Base-by-base conservation (phyloP, 441 rosid genomes). In the Geranium incanum region DNA sequence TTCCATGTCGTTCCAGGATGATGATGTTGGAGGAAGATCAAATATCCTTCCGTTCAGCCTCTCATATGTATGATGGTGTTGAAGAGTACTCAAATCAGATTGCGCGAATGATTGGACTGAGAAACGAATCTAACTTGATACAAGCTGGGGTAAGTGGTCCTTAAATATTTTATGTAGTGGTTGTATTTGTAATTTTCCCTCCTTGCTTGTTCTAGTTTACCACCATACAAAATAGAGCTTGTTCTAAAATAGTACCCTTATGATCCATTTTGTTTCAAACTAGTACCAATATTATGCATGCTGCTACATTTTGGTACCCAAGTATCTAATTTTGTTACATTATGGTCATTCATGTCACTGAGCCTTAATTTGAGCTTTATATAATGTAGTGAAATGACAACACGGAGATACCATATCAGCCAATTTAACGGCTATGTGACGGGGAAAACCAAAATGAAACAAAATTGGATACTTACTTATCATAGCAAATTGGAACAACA, bases 21-120 rank as follows among this genome's bases (percentile, higher is more conserved):
- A 93, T 95, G 99, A 93, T 93, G 88, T 69, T 95, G 85, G 98
- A 95, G 43, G 94, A 91, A 15, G 97, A 95, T 72, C 98, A 93
- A 79, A 91, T 95, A 77, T 95, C 99, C 43, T 95, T 95, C 62
- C 90, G 97, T 59, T 93, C 99, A 57, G 91, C 95, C 39, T 88
- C 95, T 36, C 87, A 78, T 70, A 88, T 87, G 89, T 93, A 80
- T 85, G 97, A 93, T 79, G 94, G 95, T 55, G 86, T 95, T 70
- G 99, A 95, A 88, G 99, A 95, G 74, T 95, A 95, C 81, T 89
- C 99, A 0, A 98, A 93, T 82, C 99, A 95, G 83, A 93, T 95
- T 64, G 98, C 99, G 5, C 87, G 93, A 80, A 95, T 95, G 95
- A 90, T 93, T 71, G 99, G 99, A 28, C 81, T 95, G 72, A 87